Evolutionary conservation across 257 asterid genomes (phyloP).

Genomic region (Nicotiana sylvestris): DNA sequence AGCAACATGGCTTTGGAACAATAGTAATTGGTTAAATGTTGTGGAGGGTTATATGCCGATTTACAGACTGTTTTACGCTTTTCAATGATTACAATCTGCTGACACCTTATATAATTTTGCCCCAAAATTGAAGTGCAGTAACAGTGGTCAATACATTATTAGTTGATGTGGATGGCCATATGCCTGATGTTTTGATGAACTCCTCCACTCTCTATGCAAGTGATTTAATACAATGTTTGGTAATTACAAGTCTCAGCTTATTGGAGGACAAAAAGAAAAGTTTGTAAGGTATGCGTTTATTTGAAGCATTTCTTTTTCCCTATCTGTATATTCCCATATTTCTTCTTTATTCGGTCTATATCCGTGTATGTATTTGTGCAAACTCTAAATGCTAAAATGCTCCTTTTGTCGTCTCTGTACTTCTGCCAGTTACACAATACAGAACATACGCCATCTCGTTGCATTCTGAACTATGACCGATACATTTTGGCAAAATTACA

Average conservation of each 20-base stretch:
- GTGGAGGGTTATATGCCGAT: neutral
- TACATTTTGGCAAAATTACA: neutral
- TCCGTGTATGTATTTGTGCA: neutral
- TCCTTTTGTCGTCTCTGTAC: too few species aligned
- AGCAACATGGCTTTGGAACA: neutral
- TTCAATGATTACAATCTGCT: neutral
- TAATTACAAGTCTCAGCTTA: constrained; percentile 52
- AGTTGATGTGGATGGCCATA: constrained; percentile 2
- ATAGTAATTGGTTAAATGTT: neutral
- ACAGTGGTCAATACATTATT: neutral
- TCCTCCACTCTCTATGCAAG: constrained; percentile 29
- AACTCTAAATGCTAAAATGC: neutral
- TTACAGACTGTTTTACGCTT: neutral
- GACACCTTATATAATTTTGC: neutral
- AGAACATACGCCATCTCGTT: neutral
- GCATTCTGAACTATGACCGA: neutral
- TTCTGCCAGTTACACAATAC: neutral
- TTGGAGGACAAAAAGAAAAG: constrained; percentile 80
- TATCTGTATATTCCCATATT: neutral
- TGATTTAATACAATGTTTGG: constrained; percentile 48
- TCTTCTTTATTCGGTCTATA: neutral
- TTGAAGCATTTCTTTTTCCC: neutral
- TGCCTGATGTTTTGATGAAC: constrained; percentile 17
- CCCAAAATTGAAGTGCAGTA: neutral
- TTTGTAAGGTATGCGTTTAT: constrained; percentile 55